Evolutionary conservation across 257 asterid genomes (phyloP), one percentile per base, ranked within the genome.

Genomic region (Eustoma russellianum): DNA sequence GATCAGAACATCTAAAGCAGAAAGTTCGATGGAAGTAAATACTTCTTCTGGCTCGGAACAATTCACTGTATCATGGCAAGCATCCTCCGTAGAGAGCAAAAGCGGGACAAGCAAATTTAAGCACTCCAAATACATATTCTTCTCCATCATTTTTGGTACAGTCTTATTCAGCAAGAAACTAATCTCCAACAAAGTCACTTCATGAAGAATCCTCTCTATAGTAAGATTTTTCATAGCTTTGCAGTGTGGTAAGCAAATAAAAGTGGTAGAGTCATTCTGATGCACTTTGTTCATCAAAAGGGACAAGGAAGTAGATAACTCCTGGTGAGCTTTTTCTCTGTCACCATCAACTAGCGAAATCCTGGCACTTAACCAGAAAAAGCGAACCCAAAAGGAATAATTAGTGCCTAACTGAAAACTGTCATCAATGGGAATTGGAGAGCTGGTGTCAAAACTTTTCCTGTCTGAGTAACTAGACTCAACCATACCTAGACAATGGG

Each of bases 351-450:
- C 71, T 41, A 80, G 68, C 44, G 96, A 87, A 63, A 91, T 67
- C 45, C 74, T 78, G 56, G 93, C 95, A 69, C 95, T 87, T 70
- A 87, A 77, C 98, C 97, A 91, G 71, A 67, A 87, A 85, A 74
- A 91, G 43, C 98, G 89, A 44, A 79, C 76, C 98, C 98, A 91
- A 73, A 87, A 91, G 57, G 83, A 66, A 66, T 65, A 68, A 53
- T 77, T 74, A 54, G 65, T 69, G 60, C 70, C 70, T 66, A 78
- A 72, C 48, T 68, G 69, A 66, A 70, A 74, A 59, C 62, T 62
- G 56, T 63, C 62, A 33, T 66, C 79, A 34, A 44, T 41, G 52
- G 56, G 48, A 48, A 60, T 61, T 53, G 55, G 73, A 69, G 68
- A 80, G 60, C 63, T 56, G 17, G 59, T 38, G 16, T 68, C 80